Evolutionary conservation across 352 stramenopile genomes (phyloP), one percentile per base, ranked within the genome.

Genomic region (Phytophthora sp.): DNA sequence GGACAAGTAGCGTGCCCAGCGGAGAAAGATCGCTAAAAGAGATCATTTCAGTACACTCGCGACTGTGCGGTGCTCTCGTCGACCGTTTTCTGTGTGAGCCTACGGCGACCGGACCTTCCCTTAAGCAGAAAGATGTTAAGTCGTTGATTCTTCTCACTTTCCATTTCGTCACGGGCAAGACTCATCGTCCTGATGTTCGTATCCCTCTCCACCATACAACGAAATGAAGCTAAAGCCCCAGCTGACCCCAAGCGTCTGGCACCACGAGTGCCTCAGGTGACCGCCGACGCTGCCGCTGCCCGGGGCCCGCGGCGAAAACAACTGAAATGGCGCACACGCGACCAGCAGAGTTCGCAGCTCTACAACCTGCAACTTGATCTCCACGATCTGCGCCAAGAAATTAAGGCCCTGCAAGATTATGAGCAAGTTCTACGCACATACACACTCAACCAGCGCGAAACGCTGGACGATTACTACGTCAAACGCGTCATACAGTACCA

Each of bases 291-390:
- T 36, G 63, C n/a, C n/a, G n/a, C n/a, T n/a, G n/a, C n/a, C n/a
- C n/a, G 63, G 4, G 47, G 50, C 2, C 63, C 63, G 8, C 38
- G 57, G 30, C 30, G 31, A 1, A 76, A 66, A 49, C 84, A 85
- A 62, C 74, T 88, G 45, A 84, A 86, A 52, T 88, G 79, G 79
- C 77, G 79, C 39, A 83, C 77, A 30, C 74, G 79, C 13, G 79
- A 88, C 61, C 71, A 76, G 38, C 73, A 86, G 49, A 88, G 72
- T 62, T 88, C 79, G 44, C 62, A 66, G 51, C 68, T 88, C 13
- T 88, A 88, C 70, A 89, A 86, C 46, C 62, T 86, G 30, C 73
- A 86, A 59, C 70, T 89, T 4, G 80, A 89, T 26, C 64, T 89
- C 13, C 63, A 81, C 20, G 61, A 71, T 31, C 29, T 89, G 13